Base-by-base conservation (phyloP, 2,329 filamentous ascomycete species). In the Anisogramma anomala region DNA sequence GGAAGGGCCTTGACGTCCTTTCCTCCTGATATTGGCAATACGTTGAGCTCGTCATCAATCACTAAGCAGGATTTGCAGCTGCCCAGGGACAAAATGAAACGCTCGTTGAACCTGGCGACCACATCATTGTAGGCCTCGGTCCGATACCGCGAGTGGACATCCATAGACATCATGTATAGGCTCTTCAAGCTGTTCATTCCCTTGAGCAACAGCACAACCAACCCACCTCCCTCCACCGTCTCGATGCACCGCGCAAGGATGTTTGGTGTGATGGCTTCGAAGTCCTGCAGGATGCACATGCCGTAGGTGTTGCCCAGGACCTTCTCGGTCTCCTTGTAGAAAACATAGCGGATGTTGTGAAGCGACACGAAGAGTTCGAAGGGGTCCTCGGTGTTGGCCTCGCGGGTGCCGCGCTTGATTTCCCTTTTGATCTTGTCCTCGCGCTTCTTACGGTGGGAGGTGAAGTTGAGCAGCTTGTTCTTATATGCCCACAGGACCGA, bases 241-340 rank as follows among this genome's bases (percentile, higher is more conserved):
- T 98, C 93, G 52, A 98, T 85, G 1, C 88, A 95, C 48, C 89
- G 77, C 17, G 91, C 91, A 23, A 98, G 74, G 50, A 95, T 72
- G 58, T 98, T 98, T n/a, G 91, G 91, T 8, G 91, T 98, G 52
- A 98, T 76, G 30, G 88, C 91, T 63, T 98, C 91, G 55, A 98
- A 98, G 58, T 98, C 91, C 62, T 98, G 91, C 52, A 98, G 66
- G 50, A 98, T 94, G 60, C 87, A 95, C 85, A 95, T 95, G 58
- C 89, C 89, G 58, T 91, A 98, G 32, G 91, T 98, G 61, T 96
- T 94, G 59, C 91, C 91, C 42, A 96, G 65, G 57, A 98, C 95
- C 71, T 95, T 96, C 56, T 98, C 91, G 20, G 91, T 96, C 67
- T 98, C 91, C 66, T 98, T 98, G 71, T 98, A 98, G 72, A 94